A percentile compares a stretch with the other conserved stretches of the same genome.
Evolutionary conservation across 192 early-diverging fungal genomes (phyloP).

Genomic region (Coemansia pectinata): DNA sequence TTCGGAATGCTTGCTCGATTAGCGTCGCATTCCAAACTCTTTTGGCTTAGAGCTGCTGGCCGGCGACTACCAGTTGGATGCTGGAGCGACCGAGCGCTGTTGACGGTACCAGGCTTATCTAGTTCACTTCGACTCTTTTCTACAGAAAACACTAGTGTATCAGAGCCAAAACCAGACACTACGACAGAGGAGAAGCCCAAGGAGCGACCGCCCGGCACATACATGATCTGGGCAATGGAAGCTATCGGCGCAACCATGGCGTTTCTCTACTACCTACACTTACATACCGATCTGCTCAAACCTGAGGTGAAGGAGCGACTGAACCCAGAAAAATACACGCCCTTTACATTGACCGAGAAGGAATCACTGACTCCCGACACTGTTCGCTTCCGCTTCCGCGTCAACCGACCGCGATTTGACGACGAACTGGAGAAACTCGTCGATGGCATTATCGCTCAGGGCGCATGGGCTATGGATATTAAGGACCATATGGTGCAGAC

Average conservation of each 20-base stretch:
- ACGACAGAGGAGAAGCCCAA: slow-evolving; percentile 1
- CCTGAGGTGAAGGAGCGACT: slow-evolving; percentile 37
- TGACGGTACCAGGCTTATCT: background rate
- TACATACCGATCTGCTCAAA: slow-evolving; percentile 41
- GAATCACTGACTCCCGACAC: slow-evolving; percentile 57
- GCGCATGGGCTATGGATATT: slow-evolving; percentile 63
- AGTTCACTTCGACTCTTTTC: background rate
- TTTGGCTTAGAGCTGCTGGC: background rate
- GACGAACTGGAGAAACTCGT: slow-evolving; percentile 24
- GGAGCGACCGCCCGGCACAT: slow-evolving; percentile 40
- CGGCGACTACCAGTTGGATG: background rate
- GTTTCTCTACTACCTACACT: slow-evolving; percentile 36
- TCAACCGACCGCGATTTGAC: slow-evolving; percentile 54
- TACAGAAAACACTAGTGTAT: background rate
- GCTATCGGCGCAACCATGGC: slow-evolving; percentile 34
- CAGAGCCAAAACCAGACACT: background rate
- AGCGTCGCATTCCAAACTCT: background rate
- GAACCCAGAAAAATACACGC: slow-evolving; percentile 54
- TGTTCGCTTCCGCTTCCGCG: slow-evolving; percentile 58
- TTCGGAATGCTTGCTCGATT: background rate
- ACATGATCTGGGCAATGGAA: slow-evolving; percentile 52
- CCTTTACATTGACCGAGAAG: slow-evolving; percentile 54
- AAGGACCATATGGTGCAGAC: slow-evolving; percentile 73
- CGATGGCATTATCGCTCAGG: slow-evolving; percentile 24
- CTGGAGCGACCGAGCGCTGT: background rate